These are phyloP conservation scores for Tilletia indica DNA, from an alignment of 1,284 basidiomycete species.

Conservation along the genomic window DNA sequence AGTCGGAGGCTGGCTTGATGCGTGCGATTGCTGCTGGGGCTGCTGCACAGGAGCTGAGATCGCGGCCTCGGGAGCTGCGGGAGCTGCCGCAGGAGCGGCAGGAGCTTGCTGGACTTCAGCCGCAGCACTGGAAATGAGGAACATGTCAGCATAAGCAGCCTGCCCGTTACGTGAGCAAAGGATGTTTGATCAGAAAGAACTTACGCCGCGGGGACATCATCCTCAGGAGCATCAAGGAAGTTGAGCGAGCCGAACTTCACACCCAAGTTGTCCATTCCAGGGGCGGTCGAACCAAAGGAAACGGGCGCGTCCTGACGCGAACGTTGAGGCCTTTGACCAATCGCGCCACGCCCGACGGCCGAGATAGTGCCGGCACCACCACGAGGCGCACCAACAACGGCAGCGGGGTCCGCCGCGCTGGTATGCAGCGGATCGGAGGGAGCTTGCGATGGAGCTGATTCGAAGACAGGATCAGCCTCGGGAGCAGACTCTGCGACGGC, in stretches of 20 bases:
- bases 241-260: conserved; percentile 53
- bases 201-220: conserved; percentile 21
- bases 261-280: conserved; percentile 51
- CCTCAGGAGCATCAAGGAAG: conserved; percentile 46
- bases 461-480: too few species aligned
- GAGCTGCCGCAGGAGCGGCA: neutral
- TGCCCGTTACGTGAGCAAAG: too few species aligned
- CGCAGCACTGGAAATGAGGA: neutral
- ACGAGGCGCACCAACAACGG: neutral
- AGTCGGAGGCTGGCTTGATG: too few species aligned
- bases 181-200: neutral
- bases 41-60: conserved; percentile 23
- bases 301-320: conserved; percentile 51
- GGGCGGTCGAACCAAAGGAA: conserved; percentile 49
- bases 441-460: neutral
- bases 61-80: conserved; percentile 19
- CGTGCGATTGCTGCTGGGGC: conserved; percentile 18
- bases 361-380: conserved; percentile 19
- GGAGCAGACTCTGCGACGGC: too few species aligned
- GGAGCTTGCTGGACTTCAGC: neutral
- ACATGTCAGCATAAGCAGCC: neutral
- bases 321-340: conserved; percentile 42
- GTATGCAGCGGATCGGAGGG: neutral
- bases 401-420: neutral
- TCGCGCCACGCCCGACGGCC: conserved; percentile 25